These are phyloP conservation scores for Venturia nashicola DNA, from an alignment of 2,329 filamentous ascomycete genomes.

Conservation along the genomic window DNA sequence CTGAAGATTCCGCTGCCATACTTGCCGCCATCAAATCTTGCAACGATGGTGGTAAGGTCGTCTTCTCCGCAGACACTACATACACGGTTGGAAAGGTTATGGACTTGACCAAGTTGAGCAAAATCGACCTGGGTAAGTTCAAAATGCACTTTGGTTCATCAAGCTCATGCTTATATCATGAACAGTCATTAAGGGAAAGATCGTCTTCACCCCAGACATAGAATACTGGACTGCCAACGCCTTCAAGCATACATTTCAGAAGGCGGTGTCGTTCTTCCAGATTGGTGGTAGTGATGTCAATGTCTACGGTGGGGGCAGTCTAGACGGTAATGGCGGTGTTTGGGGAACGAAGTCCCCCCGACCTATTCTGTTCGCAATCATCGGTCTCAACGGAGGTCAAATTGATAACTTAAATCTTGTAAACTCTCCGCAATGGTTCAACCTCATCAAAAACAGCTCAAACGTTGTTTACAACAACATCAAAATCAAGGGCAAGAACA, in stretches of 20 bases:
- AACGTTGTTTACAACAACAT: constrained; percentile 47
- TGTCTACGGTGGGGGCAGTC: constrained; percentile 51
- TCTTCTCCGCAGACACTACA: constrained; percentile 41
- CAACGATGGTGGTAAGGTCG: constrained; percentile 50
- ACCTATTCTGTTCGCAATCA: constrained; percentile 45
- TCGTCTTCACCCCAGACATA: constrained; percentile 54
- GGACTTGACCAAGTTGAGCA: constrained; percentile 47
- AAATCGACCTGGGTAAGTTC: constrained; percentile 40
- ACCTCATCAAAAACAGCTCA: constrained; percentile 52
- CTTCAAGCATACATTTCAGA: constrained; percentile 55
- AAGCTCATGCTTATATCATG: neutral
- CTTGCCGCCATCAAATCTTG: constrained; percentile 44
- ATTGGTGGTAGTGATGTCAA: constrained; percentile 55
- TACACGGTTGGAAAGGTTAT: constrained; percentile 54
- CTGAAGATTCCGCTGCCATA: constrained; percentile 40
- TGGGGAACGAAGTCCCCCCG: constrained; percentile 49
- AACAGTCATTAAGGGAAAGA: constrained; percentile 43
- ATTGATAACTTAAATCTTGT: constrained; percentile 49
- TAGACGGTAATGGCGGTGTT: constrained; percentile 52
- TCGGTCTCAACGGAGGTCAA: constrained; percentile 44
- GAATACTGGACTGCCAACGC: constrained; percentile 55
- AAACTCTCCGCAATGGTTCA: constrained; percentile 52
- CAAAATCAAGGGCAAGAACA: constrained; percentile 1
- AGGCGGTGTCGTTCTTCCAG: constrained; percentile 54
- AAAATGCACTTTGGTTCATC: no score